phyloP scores from a whole-genome alignment of 306 rosid genomes.

The Corylus avellana region DNA sequence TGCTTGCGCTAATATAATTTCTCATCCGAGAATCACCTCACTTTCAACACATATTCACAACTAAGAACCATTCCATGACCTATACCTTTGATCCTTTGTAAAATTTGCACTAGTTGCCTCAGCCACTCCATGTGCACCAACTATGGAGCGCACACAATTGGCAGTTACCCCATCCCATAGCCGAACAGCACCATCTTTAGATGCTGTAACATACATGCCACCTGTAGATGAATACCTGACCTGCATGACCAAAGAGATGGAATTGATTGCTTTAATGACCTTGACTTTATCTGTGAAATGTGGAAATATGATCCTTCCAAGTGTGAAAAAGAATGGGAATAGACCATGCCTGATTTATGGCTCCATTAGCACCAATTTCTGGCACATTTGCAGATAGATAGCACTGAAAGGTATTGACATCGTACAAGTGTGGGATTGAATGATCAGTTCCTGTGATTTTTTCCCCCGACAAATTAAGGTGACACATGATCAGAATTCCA shows the following conservation, averaged over 20 bases:
- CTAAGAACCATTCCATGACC: constrained; percentile 16
- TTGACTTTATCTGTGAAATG: constrained; percentile 6
- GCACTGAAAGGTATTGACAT: constrained; percentile 83
- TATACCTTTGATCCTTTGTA: constrained; percentile 80
- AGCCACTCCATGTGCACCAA: constrained; percentile 71
- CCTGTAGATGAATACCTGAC: constrained; percentile 84
- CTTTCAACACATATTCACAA: not conserved
- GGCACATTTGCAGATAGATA: constrained; percentile 69
- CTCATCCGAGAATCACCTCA: not conserved
- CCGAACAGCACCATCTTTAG: constrained; percentile 79
- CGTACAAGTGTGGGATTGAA: constrained; percentile 83
- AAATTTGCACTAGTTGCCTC: constrained; percentile 89
- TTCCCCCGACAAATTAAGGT: constrained; percentile 1
- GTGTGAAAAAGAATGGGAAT: constrained; percentile 17
- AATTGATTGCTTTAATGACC: constrained; percentile 11
- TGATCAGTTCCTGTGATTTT: constrained; percentile 82
- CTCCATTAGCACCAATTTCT: constrained; percentile 66
- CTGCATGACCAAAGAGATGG: constrained; percentile 46
- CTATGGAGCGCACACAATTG: constrained; percentile 66
- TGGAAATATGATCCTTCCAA: constrained; percentile 13
- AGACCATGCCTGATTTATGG: constrained; percentile 81
- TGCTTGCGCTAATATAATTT: not conserved
- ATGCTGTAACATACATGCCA: constrained; percentile 87
- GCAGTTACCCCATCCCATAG: constrained; percentile 92
- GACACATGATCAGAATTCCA: constrained; percentile 10